Conservation (phyloP, 805 yeast species). For the Kodamaea restingae region DNA sequence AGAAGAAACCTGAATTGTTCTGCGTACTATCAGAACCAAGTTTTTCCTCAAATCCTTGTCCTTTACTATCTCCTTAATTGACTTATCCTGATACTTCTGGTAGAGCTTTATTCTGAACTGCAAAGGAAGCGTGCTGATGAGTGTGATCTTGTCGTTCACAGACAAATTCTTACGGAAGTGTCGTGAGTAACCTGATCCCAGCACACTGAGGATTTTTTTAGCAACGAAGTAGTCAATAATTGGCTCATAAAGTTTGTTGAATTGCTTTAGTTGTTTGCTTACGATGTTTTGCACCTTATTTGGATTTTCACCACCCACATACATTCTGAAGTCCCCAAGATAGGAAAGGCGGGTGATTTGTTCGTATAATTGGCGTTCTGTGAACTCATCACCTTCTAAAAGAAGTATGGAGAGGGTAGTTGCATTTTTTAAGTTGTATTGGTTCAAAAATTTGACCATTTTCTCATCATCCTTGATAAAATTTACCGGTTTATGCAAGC, state of each 20-base stretch:
- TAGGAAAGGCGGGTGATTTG: constrained; percentile 80
- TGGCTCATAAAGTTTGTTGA: constrained; percentile 73
- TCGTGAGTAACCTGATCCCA: constrained; percentile 3
- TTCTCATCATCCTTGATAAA: constrained; percentile 58
- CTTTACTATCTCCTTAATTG: constrained; percentile 39
- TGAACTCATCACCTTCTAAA: constrained; percentile 36
- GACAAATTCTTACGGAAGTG: constrained; percentile 19
- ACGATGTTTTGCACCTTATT: constrained; percentile 85
- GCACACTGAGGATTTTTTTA: constrained; percentile 15
- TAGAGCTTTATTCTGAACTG: constrained; percentile 21
- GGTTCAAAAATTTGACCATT: constrained; percentile 61
- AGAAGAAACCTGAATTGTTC: constrained; percentile 65
- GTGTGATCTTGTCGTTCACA: constrained; percentile 15
- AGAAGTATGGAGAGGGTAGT: constrained; percentile 63
- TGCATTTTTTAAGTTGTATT: constrained; percentile 74
- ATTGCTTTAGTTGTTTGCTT: constrained; percentile 62
- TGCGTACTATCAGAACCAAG: constrained; percentile 24
- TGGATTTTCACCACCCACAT: constrained; percentile 88
- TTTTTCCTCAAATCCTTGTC: constrained; percentile 35
- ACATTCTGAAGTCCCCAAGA: constrained; percentile 85
- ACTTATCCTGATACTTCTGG: constrained; percentile 31
- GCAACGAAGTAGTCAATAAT: constrained; percentile 27
- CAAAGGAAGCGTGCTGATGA: constrained; percentile 23
- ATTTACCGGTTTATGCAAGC: constrained; percentile 91
- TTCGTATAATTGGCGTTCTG: constrained; percentile 65